Evolutionary conservation across 2,329 filamentous ascomycete species (phyloP).

Genomic region (Metarhizium humberi): DNA sequence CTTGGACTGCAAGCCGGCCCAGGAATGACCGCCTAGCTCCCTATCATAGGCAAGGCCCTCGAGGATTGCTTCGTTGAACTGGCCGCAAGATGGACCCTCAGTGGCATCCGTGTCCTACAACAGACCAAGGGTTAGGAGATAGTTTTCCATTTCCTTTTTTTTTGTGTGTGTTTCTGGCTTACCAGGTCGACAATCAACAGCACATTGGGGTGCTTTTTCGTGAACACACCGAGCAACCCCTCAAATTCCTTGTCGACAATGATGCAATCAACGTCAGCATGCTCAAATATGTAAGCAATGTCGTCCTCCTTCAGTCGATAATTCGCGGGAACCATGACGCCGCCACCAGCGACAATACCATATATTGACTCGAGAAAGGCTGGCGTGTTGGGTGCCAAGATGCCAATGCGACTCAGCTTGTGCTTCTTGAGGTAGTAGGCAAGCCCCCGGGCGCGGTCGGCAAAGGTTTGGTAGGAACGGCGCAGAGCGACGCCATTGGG

Average conservation of each 20-base stretch:
- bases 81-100: conserved; percentile 64
- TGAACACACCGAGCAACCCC: conserved; percentile 58
- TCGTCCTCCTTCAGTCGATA: conserved; percentile 69
- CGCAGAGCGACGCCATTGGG: conserved; percentile 65
- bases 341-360: conserved; percentile 74
- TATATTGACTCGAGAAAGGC: conserved; percentile 89
- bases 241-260: conserved; percentile 79
- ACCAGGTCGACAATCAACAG: conserved; percentile 66
- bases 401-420: conserved; percentile 66
- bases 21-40: conserved; percentile 58
- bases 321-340: conserved; percentile 60
- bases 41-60: conserved; percentile 70
- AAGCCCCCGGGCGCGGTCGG: conserved; percentile 77
- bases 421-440: conserved; percentile 79
- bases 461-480: conserved; percentile 70
- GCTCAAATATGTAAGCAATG: conserved; percentile 82
- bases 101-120: conserved; percentile 66
- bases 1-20: conserved; percentile 66
- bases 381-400: conserved; percentile 86
- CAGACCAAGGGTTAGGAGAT: background rate
- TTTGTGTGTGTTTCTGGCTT: conserved; percentile 8
- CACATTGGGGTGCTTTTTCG: conserved; percentile 49
- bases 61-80: conserved; percentile 73
- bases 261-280: conserved; percentile 77
- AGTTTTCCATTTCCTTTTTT: no score